Conservation (phyloP, 495 filamentous ascomycete genomes). For the Symbiotaphrina buchneri region DNA sequence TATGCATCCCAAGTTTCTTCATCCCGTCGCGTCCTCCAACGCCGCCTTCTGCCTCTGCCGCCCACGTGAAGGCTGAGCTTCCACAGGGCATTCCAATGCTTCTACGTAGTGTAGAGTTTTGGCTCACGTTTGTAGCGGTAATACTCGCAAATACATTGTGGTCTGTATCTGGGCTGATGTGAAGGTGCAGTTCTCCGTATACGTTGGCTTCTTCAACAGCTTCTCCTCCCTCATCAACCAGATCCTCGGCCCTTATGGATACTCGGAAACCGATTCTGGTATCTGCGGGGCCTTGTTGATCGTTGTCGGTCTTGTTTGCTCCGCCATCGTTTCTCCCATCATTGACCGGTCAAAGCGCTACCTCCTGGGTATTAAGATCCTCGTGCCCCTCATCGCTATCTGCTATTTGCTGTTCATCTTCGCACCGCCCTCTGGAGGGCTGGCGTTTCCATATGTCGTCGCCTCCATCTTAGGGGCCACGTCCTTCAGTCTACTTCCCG, state of each 20-base stretch:
- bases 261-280: conserved; percentile 60
- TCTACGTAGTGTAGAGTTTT: conserved; percentile 9
- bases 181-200: conserved; percentile 36
- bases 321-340: conserved; percentile 58
- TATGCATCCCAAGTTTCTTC: conserved; percentile 62
- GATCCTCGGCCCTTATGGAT: conserved; percentile 65
- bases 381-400: conserved; percentile 51
- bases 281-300: conserved; percentile 85
- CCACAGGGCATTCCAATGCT: conserved; percentile 3
- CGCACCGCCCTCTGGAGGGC: conserved; percentile 43
- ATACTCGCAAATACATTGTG: conserved; percentile 13
- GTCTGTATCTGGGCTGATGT: not conserved
- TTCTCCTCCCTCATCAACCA: conserved; percentile 77
- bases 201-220: conserved; percentile 86
- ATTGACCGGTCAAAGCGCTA: conserved; percentile 70
- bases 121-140: conserved; percentile 10
- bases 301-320: conserved; percentile 54
- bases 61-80: conserved; percentile 5
- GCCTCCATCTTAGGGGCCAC: conserved; percentile 48
- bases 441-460: conserved; percentile 53
- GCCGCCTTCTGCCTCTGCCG: conserved; percentile 32
- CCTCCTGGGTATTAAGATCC: conserved; percentile 46
- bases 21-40: conserved; percentile 63
- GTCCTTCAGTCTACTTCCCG: conserved; percentile 59
- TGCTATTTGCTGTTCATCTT: conserved; percentile 62